phyloP scores from a whole-genome alignment of 768 basidiomycete genomes.

The Termitomyces sp. region DNA sequence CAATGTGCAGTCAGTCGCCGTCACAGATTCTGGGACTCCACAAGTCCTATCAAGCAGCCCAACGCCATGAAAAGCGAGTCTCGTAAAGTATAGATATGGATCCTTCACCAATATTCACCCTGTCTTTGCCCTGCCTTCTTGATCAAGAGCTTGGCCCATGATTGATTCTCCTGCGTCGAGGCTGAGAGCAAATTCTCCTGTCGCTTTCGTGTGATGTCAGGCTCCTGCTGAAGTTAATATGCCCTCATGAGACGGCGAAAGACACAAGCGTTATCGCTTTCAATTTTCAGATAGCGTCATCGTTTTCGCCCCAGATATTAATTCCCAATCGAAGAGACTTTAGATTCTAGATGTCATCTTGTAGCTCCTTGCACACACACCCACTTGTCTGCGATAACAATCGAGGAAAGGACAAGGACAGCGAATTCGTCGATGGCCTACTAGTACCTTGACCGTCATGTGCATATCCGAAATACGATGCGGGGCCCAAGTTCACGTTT shows the following conservation, averaged over 20 bases:
- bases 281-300: neutral
- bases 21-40: neutral
- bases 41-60: too few species aligned
- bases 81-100: too few species aligned
- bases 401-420: too few species aligned
- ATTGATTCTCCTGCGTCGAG: neutral
- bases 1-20: neutral
- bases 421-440: too few species aligned
- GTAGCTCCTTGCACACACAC: neutral
- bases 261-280: neutral
- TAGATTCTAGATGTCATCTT: neutral
- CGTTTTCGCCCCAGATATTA: neutral
- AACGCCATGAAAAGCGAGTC: too few species aligned
- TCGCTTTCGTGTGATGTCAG: neutral
- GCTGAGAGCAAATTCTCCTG: neutral
- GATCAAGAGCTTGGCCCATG: too few species aligned
- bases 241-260: neutral
- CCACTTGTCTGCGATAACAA: too few species aligned
- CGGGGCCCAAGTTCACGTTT: neutral
- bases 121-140: too few species aligned
- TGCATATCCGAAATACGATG: too few species aligned
- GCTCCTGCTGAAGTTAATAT: neutral
- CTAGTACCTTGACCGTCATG: too few species aligned
- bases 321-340: neutral
- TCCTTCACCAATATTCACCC: too few species aligned